Conservation (phyloP, 495 filamentous ascomycete species). For the Talaromyces proteolyticus region DNA sequence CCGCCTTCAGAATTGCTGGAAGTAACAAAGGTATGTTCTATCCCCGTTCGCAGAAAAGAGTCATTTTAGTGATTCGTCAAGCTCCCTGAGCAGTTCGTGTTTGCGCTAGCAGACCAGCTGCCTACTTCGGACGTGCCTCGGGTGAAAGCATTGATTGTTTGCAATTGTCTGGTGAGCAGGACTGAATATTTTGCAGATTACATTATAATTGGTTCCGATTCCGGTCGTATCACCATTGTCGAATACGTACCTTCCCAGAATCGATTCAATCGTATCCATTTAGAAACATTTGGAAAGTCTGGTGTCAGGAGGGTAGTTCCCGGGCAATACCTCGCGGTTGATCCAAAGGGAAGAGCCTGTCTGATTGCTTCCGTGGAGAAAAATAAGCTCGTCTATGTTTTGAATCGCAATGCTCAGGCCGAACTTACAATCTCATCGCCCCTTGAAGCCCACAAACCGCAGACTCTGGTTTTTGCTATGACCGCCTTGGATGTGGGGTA, state of each 20-base stretch:
- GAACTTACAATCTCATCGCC: slow-evolving; percentile 96
- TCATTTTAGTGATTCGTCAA: slow-evolving; percentile 94
- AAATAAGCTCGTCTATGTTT: slow-evolving; percentile 98
- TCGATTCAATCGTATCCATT: slow-evolving; percentile 80
- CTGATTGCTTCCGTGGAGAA: slow-evolving; percentile 93
- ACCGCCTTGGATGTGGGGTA: slow-evolving; percentile 90
- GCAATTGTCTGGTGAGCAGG: slow-evolving; percentile 28
- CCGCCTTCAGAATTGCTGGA: slow-evolving; percentile 84
- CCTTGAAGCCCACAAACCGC: slow-evolving; percentile 94
- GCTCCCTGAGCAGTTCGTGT: slow-evolving; percentile 54
- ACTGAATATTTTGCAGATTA: slow-evolving; percentile 78
- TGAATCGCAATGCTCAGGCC: slow-evolving; percentile 91
- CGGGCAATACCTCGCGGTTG: slow-evolving; percentile 88
- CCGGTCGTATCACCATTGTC: slow-evolving; percentile 87
- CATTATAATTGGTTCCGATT: slow-evolving; percentile 92
- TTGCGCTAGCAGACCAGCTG: slow-evolving; percentile 32
- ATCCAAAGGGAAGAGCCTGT: slow-evolving; percentile 93
- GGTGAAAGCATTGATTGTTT: slow-evolving; percentile 29
- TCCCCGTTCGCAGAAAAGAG: slow-evolving; percentile 45
- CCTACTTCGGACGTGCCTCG: slow-evolving; percentile 34
- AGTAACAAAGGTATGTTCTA: slow-evolving; percentile 88
- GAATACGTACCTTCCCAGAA: slow-evolving; percentile 88
- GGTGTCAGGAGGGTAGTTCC: slow-evolving; percentile 92
- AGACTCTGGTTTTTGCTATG: slow-evolving; percentile 83
- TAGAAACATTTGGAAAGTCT: slow-evolving; percentile 97